Base-by-base conservation (phyloP, 2,329 filamentous ascomycete genomes). In the Didymosphaeria variabile region DNA sequence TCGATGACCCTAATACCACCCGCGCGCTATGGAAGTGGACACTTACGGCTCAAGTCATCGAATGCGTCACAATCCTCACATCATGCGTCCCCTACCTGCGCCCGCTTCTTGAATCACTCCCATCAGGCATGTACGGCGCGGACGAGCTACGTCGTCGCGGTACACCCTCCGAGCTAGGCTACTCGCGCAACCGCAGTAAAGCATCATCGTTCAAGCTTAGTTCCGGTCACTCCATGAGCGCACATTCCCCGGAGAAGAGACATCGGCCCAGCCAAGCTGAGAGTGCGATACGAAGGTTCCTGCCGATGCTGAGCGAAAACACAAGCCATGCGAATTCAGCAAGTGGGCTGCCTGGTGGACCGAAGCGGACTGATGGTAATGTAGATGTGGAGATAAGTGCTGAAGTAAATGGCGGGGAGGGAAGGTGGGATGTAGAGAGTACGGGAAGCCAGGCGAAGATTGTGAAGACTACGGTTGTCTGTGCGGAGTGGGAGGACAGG, bases 81-180 rank as follows among this genome's bases (percentile, higher is more conserved):
- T 75, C 74, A 21, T 77, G 74, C 51, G 67, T 77, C 2, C 75
- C 75, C 0, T 77, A 77, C 44, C 69, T 77, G 9, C 73, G 74
- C 5, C 75, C 75, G n/a, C 68, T 77, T 3, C 63, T 77, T 2
- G 74, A 77, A 46, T 69, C 72, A 0, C 62, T 76, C 0, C 72
- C 72, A 9, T 75, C 75, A 19, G 75, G 75, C 1, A 62, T 77
- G 9, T 77, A 77, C 42, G 73, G 67, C 7, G 69, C 71, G 9
- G 75, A 77, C 52, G 71, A 76, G 19, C 57, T 76, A 12, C 72
- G 75, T 29, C 71, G 73, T 5, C 71, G 72, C 17, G 72, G 71
- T 3, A 75, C 71, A 17, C 63, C 71, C 4, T 72, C 73, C 9
- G 69, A 72, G 52, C 61, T 71, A 5, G 69, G 70, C 3, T 74